phyloP scores from a whole-genome alignment of 305 asterid species.

The Ajuga reptans region DNA sequence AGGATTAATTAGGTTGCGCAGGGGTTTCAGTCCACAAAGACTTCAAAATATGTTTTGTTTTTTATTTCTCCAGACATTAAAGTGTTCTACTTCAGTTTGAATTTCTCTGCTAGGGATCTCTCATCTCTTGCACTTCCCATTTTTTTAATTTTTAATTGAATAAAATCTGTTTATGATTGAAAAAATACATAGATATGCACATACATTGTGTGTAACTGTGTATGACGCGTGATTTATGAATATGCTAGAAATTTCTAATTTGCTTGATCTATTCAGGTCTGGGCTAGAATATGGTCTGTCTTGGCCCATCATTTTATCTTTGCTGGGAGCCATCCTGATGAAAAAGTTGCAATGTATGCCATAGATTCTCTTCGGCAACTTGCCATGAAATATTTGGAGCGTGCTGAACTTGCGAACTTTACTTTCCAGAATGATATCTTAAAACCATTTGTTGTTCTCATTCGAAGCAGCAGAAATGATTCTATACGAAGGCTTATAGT shows the following conservation, averaged over 20 bases:
- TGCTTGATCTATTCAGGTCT: conserved; percentile 52
- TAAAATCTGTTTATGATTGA: too few relatives aligned
- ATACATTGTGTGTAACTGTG: conserved; percentile 9
- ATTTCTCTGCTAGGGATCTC: too few relatives aligned
- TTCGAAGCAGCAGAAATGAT: conserved; percentile 90
- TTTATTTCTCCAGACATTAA: too few relatives aligned
- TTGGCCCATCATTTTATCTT: conserved; percentile 90
- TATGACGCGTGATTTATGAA: conserved; percentile 9
- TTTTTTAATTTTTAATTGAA: too few relatives aligned
- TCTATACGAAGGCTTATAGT: conserved; percentile 89
- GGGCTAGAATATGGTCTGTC: conserved; percentile 99
- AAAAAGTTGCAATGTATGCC: conserved; percentile 99
- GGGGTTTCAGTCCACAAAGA: too few relatives aligned
- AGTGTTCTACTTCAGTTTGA: too few relatives aligned
- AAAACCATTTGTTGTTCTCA: conserved; percentile 93
- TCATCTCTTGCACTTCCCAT: too few relatives aligned
- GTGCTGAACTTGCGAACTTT: conserved; percentile 97
- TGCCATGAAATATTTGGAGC: conserved; percentile 97
- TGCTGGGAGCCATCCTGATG: conserved; percentile 99
- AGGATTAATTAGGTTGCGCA: too few relatives aligned
- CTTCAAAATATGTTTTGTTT: too few relatives aligned
- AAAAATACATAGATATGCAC: background rate
- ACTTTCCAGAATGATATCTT: conserved; percentile 98
- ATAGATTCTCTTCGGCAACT: conserved; percentile 98
- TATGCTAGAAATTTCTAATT: conserved; percentile 1